phyloP scores from a whole-genome alignment of 352 stramenopile species.

The Globisporangium uncinulatum region DNA sequence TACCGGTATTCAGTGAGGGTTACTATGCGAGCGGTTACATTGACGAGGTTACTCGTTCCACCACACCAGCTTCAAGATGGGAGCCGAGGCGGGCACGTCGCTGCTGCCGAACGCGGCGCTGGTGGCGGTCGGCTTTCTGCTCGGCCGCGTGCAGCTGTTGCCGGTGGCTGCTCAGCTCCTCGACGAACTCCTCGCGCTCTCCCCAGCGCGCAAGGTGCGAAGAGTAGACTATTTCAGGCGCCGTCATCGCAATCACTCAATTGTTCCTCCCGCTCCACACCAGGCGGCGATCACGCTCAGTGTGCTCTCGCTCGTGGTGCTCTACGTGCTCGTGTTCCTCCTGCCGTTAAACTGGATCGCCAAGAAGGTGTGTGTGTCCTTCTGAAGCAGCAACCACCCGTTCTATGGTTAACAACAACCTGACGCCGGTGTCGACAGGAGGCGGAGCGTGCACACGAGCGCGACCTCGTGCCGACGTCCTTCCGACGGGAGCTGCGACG shows the following conservation, averaged over 20 bases:
- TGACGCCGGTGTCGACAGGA: slow-evolving; percentile 17
- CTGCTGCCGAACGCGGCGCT: slow-evolving; percentile 61
- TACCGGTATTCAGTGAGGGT: too few species aligned
- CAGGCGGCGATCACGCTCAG: slow-evolving; percentile 39
- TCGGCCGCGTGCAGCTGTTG: slow-evolving; percentile 52
- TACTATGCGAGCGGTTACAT: background rate
- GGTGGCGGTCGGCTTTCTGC: slow-evolving; percentile 52
- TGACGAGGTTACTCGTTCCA: background rate
- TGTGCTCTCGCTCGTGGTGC: slow-evolving; percentile 32
- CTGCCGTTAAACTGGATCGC: slow-evolving; percentile 54
- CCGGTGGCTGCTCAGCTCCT: slow-evolving; percentile 35
- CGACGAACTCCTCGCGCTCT: slow-evolving; percentile 38
- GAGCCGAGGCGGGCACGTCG: slow-evolving; percentile 37
- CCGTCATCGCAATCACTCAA: background rate
- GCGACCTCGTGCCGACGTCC: slow-evolving; percentile 34
- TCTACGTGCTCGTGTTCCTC: slow-evolving; percentile 61
- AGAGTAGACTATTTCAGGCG: too few species aligned
- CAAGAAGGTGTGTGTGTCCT: slow-evolving; percentile 21
- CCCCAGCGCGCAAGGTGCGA: slow-evolving; percentile 41
- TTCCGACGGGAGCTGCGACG: slow-evolving; percentile 79
- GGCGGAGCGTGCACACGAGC: slow-evolving; percentile 12
- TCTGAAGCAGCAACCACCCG: too few species aligned
- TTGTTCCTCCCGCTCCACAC: background rate
- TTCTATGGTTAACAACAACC: background rate
- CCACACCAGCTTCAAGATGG: slow-evolving; percentile 16